Evolutionary conservation across 1,284 basidiomycete genomes (phyloP).

Genomic region (Pseudozyma thailandica): DNA sequence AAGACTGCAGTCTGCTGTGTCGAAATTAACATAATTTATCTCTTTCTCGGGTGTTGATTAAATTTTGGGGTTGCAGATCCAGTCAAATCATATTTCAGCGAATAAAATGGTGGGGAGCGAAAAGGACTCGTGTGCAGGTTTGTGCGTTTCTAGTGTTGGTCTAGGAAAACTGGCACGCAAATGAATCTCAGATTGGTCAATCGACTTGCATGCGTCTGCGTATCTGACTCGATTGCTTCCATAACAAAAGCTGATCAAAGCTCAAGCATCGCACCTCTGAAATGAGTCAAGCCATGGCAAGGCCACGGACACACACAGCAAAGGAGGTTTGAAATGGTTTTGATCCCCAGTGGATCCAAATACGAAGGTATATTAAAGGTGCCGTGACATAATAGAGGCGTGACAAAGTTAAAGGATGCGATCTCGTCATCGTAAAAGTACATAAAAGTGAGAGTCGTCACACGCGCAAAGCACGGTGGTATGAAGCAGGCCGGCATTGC

Average conservation of each 20-base stretch:
- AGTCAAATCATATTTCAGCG: not conserved
- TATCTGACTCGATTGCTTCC: too few relatives aligned
- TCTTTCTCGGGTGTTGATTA: not conserved
- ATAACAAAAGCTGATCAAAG: too few relatives aligned
- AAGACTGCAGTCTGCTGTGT: not conserved
- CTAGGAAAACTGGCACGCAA: not conserved
- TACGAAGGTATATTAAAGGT: conserved; percentile 26
- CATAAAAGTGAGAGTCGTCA: not conserved
- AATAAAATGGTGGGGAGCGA: not conserved
- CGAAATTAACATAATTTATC: not conserved
- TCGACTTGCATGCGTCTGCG: too few relatives aligned
- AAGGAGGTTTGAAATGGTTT: not conserved
- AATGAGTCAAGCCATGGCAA: too few relatives aligned
- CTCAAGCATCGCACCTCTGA: too few relatives aligned
- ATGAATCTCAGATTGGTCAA: too few relatives aligned
- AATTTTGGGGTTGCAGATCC: not conserved
- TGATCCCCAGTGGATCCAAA: conserved; percentile 15
- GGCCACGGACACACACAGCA: not conserved
- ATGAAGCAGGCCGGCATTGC: not conserved
- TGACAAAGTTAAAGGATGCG: conserved; percentile 10
- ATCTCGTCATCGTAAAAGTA: conserved; percentile 31
- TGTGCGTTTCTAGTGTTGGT: conserved; percentile 3
- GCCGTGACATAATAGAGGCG: conserved; percentile 2
- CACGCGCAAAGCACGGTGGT: not conserved
- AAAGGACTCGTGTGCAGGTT: not conserved